A percentile compares a stretch with the other conserved stretches of the same genome.
These are phyloP conservation scores for Nothophytophthora sp. DNA, from an alignment of 352 stramenopile species.

Conservation along the genomic window DNA sequence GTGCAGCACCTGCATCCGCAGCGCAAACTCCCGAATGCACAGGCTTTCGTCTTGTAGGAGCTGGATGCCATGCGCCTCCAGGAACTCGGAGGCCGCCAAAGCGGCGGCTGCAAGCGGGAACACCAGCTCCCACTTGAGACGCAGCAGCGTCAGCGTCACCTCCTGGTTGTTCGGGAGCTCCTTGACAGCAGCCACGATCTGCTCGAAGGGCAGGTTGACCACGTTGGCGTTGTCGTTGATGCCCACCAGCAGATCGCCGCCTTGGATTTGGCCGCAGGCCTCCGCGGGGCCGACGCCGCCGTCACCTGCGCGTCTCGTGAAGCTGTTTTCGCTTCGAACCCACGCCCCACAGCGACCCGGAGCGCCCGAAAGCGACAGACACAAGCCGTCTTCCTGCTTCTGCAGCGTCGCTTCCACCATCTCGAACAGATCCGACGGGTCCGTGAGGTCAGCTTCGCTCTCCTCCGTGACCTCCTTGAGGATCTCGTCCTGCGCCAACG, in stretches of 20 bases:
- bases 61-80: conserved; percentile 47
- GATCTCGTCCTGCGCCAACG: conserved; percentile 21
- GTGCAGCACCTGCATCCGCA: conserved; percentile 76
- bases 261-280: conserved; percentile 48
- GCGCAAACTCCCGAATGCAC: conserved; percentile 71
- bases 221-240: conserved; percentile 63
- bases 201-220: conserved; percentile 65
- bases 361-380: conserved; percentile 76
- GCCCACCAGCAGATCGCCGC: conserved; percentile 69
- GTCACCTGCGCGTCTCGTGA: conserved; percentile 48
- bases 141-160: conserved; percentile 61
- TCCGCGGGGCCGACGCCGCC: conserved; percentile 65
- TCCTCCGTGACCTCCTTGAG: conserved; percentile 15
- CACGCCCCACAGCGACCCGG: conserved; percentile 72
- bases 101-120: conserved; percentile 56
- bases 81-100: conserved; percentile 46
- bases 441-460: conserved; percentile 5
- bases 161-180: conserved; percentile 37
- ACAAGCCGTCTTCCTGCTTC: conserved; percentile 72
- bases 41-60: conserved; percentile 62
- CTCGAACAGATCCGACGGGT: conserved; percentile 39
- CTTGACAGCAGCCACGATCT: conserved; percentile 71
- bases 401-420: conserved; percentile 47
- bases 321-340: conserved; percentile 80
- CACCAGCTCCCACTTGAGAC: conserved; percentile 55